phyloP scores from a whole-genome alignment of 495 filamentous ascomycete species.

The Annulohypoxylon maeteangense region DNA sequence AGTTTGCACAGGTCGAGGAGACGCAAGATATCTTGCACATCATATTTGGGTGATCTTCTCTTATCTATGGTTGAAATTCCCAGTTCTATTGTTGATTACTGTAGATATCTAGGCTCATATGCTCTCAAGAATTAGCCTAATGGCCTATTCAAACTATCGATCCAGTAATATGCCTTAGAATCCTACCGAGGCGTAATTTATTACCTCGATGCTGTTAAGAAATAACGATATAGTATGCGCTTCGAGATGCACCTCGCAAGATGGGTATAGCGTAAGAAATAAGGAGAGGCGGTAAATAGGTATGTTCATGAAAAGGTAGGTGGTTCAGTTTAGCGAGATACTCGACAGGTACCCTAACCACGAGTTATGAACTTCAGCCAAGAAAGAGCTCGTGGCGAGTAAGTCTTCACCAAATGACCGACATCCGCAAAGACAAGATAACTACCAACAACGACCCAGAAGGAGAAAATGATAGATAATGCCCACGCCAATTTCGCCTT shows the following conservation, averaged over 20 bases:
- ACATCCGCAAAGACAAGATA: slow-evolving; percentile 35
- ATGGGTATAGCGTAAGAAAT: neutral
- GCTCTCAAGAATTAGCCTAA: neutral
- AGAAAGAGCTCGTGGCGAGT: slow-evolving; percentile 3
- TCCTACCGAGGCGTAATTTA: neutral
- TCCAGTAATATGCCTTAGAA: neutral
- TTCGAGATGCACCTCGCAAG: neutral
- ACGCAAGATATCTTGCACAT: slow-evolving; percentile 51
- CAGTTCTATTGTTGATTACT: neutral
- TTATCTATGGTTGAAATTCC: neutral
- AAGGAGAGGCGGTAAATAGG: neutral
- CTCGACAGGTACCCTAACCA: neutral
- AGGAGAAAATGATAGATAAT: slow-evolving; percentile 51
- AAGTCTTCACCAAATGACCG: slow-evolving; percentile 26
- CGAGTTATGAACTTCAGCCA: slow-evolving; percentile 5
- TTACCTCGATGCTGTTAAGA: neutral
- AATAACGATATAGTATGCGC: neutral
- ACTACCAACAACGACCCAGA: slow-evolving; percentile 52
- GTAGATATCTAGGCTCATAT: slow-evolving; percentile 10
- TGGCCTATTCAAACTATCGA: neutral
- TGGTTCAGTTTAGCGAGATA: neutral
- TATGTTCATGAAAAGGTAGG: neutral
- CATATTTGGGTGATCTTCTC: slow-evolving; percentile 19
- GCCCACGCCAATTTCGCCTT: slow-evolving; percentile 49
- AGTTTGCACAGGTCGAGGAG: slow-evolving; percentile 57